Evolutionary conservation across 805 yeast species (phyloP).

Genomic region (Yarrowia deformans): DNA sequence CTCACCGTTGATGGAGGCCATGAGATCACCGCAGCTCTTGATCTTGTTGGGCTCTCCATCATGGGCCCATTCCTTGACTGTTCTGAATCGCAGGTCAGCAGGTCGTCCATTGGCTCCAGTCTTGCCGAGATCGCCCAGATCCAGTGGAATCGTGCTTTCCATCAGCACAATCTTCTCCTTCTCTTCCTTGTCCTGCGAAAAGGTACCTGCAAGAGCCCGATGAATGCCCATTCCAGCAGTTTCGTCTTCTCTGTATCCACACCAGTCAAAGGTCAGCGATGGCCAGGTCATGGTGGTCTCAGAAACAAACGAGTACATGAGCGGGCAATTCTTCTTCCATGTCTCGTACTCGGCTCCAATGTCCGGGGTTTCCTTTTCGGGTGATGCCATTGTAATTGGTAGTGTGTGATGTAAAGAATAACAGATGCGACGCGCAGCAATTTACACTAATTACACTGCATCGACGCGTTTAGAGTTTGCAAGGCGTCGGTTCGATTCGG

Average conservation of each 20-base stretch:
- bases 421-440: constrained; percentile 8
- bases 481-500: neutral
- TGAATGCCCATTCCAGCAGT: constrained; percentile 3
- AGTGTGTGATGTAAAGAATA: neutral
- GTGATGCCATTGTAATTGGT: constrained; percentile 1
- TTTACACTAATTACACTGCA: neutral
- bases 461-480: constrained; percentile 10
- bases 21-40: constrained; percentile 55
- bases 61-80: constrained; percentile 63
- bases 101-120: neutral
- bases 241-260: constrained; percentile 2
- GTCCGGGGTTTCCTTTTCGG: constrained; percentile 12
- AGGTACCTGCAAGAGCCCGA: constrained; percentile 63
- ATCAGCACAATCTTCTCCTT: constrained; percentile 15
- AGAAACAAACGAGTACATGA: constrained; percentile 62
- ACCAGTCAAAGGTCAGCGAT: constrained; percentile 65
- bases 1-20: constrained; percentile 62
- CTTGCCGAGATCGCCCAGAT: constrained; percentile 6
- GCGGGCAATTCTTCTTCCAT: constrained; percentile 71
- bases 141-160: constrained; percentile 18
- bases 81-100: constrained; percentile 34
- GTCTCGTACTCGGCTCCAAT: constrained; percentile 55
- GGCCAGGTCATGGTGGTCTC: constrained; percentile 68
- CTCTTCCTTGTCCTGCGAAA: constrained; percentile 42
- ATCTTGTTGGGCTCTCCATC: constrained; percentile 72